These are phyloP conservation scores for Kuraishia ogatae DNA, from an alignment of 805 yeast species.

Conservation along the genomic window DNA sequence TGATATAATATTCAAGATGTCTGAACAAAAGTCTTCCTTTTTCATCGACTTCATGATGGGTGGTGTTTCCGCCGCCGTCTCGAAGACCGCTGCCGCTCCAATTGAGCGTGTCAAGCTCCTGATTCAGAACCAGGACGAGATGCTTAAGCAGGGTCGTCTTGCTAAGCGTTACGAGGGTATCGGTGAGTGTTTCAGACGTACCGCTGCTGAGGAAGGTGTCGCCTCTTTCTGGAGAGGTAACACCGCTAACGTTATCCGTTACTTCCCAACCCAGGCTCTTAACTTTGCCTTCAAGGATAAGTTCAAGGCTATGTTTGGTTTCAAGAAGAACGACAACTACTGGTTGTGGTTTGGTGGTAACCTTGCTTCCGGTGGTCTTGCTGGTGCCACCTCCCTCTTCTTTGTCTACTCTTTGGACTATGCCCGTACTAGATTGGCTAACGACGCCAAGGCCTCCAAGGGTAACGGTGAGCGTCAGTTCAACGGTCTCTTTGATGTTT, in stretches of 20 bases:
- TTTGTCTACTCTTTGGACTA: slow-evolving; percentile 95
- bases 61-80: slow-evolving; percentile 98
- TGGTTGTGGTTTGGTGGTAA: slow-evolving; percentile 94
- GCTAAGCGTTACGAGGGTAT: slow-evolving; percentile 84
- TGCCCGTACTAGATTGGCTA: slow-evolving; percentile 98
- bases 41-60: slow-evolving; percentile 82
- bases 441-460: slow-evolving; percentile 88
- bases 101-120: slow-evolving; percentile 94
- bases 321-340: slow-evolving; percentile 93
- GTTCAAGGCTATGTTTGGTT: slow-evolving; percentile 92
- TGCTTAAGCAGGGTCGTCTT: slow-evolving; percentile 96
- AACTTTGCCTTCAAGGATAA: slow-evolving; percentile 98
- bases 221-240: slow-evolving; percentile 98
- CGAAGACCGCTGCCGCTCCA: slow-evolving; percentile 97
- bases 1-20: slow-evolving; percentile 18
- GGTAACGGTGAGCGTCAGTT: slow-evolving; percentile 89
- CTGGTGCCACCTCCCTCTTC: slow-evolving; percentile 92
- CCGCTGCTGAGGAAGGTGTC: slow-evolving; percentile 89
- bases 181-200: slow-evolving; percentile 87
- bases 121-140: slow-evolving; percentile 97
- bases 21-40: slow-evolving; percentile 37
- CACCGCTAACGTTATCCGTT: slow-evolving; percentile 97
- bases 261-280: slow-evolving; percentile 98
- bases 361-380: slow-evolving; percentile 98
- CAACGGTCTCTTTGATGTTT: slow-evolving; percentile 95